Conservation (phyloP, 495 filamentous ascomycete species). For the Penicillium ucsense region DNA sequence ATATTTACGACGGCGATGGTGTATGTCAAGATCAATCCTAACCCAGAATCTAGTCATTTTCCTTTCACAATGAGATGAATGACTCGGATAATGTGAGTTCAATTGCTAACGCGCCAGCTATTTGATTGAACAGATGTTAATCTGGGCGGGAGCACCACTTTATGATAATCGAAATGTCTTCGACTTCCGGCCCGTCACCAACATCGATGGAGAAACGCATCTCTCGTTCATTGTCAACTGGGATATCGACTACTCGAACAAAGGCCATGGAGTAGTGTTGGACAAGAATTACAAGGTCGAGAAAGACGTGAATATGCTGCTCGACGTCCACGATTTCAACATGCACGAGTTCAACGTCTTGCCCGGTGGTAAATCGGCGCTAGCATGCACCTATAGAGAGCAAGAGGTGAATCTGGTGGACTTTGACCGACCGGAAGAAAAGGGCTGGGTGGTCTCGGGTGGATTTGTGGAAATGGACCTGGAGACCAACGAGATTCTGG, state of each 20-base stretch:
- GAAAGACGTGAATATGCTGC: slow-evolving; percentile 27
- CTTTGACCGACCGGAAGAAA: slow-evolving; percentile 32
- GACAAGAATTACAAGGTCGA: slow-evolving; percentile 27
- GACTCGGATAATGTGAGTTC: neutral
- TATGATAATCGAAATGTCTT: slow-evolving; percentile 28
- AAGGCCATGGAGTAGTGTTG: slow-evolving; percentile 25
- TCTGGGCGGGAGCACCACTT: slow-evolving; percentile 32
- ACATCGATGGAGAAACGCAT: slow-evolving; percentile 28
- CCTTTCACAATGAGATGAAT: neutral
- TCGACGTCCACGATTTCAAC: slow-evolving; percentile 32
- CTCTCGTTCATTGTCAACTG: slow-evolving; percentile 40
- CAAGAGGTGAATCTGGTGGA: slow-evolving; percentile 30
- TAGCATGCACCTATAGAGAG: slow-evolving; percentile 42
- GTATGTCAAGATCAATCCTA: slow-evolving; percentile 8
- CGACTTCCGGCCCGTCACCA: slow-evolving; percentile 31
- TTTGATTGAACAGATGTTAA: slow-evolving; percentile 16
- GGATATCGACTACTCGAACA: slow-evolving; percentile 23
- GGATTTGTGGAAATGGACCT: slow-evolving; percentile 40
- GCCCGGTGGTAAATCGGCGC: slow-evolving; percentile 27
- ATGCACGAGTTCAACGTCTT: slow-evolving; percentile 43
- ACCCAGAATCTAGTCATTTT: too few relatives aligned
- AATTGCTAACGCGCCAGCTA: too few relatives aligned
- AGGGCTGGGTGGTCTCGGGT: slow-evolving; percentile 29
- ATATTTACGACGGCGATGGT: slow-evolving; percentile 35
- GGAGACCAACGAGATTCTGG: slow-evolving; percentile 33